Conservation (phyloP, 306 rosid species). For the Sophora flavescens region DNA sequence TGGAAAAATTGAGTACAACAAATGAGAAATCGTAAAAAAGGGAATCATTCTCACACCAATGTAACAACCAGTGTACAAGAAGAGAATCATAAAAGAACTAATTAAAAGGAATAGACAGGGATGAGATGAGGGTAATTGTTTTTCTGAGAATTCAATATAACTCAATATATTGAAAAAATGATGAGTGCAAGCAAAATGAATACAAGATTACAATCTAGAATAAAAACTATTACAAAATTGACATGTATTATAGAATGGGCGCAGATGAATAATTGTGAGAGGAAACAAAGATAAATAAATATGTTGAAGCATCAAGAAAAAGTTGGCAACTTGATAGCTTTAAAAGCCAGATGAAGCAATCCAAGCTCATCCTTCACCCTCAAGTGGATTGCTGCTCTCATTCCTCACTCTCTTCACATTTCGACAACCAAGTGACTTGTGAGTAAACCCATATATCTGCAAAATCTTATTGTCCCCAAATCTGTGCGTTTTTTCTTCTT, state of each 20-base stretch:
- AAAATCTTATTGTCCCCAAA: slow-evolving; percentile 79
- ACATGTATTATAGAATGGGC: slow-evolving; percentile 24
- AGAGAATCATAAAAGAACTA: background rate
- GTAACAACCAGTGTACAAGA: background rate
- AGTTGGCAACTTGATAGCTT: slow-evolving; percentile 63
- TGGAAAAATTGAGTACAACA: background rate
- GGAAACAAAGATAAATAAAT: slow-evolving; percentile 13
- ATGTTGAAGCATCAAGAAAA: slow-evolving; percentile 37
- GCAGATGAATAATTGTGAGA: background rate
- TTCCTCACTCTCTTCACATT: slow-evolving; percentile 72
- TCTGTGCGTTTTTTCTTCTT: too few relatives aligned
- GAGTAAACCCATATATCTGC: slow-evolving; percentile 74
- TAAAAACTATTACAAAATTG: slow-evolving; percentile 44
- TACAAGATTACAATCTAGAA: slow-evolving; percentile 34
- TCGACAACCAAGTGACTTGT: slow-evolving; percentile 59
- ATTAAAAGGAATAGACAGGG: background rate
- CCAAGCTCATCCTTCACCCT: slow-evolving; percentile 76
- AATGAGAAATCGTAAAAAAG: slow-evolving; percentile 24
- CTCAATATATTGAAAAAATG: slow-evolving; percentile 30
- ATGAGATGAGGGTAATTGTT: slow-evolving; percentile 13
- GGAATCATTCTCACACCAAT: background rate
- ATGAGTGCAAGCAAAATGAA: slow-evolving; percentile 33
- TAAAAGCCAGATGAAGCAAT: slow-evolving; percentile 70
- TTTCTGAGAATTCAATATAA: slow-evolving; percentile 36
- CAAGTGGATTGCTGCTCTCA: slow-evolving; percentile 63